Percentiles rank a stretch among this genome's conserved stretches.
Conservation (phyloP, 768 basidiomycete species). For the Lactifluus volemus region DNA sequence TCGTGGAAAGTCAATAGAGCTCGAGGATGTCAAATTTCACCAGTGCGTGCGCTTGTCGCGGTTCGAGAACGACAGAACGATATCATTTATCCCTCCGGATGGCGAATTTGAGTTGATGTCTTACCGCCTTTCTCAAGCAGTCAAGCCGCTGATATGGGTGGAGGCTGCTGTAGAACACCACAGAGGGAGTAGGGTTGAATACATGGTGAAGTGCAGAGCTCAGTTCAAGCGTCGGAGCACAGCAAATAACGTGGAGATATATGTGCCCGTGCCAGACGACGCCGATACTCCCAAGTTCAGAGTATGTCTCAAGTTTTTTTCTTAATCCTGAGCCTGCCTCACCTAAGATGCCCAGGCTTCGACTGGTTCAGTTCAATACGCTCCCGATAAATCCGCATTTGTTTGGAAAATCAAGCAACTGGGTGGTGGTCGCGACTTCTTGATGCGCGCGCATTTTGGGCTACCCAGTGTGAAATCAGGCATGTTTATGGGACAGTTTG, state of each 20-base stretch:
- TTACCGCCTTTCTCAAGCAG: conserved; percentile 91
- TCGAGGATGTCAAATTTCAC: conserved; percentile 99
- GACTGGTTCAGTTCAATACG: conserved; percentile 93
- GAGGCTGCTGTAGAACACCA: conserved; percentile 96
- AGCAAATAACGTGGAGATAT: conserved; percentile 98
- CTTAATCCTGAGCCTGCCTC: neutral
- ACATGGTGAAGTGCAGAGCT: conserved; percentile 92
- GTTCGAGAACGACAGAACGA: conserved; percentile 98
- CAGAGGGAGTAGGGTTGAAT: conserved; percentile 87
- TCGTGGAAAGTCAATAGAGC: conserved; percentile 96
- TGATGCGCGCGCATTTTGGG: conserved; percentile 98
- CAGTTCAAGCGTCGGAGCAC: conserved; percentile 96
- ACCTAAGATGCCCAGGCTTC: conserved; percentile 58
- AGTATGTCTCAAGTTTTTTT: conserved; percentile 36
- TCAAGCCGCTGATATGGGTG: conserved; percentile 96
- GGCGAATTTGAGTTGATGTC: conserved; percentile 99
- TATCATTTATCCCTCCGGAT: conserved; percentile 98
- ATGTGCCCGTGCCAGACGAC: conserved; percentile 98
- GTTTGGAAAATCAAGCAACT: conserved; percentile 99
- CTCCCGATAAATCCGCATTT: conserved; percentile 95
- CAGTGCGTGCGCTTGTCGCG: conserved; percentile 96
- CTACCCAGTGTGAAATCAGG: conserved; percentile 89
- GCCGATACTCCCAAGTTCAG: conserved; percentile 97
- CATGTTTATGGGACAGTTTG: conserved; percentile 31
- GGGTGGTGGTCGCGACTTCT: conserved; percentile 90